Evolutionary conservation across 2,329 filamentous ascomycete genomes (phyloP), one percentile per base, ranked within the genome.

Genomic region (Colletotrichum sansevieriae): DNA sequence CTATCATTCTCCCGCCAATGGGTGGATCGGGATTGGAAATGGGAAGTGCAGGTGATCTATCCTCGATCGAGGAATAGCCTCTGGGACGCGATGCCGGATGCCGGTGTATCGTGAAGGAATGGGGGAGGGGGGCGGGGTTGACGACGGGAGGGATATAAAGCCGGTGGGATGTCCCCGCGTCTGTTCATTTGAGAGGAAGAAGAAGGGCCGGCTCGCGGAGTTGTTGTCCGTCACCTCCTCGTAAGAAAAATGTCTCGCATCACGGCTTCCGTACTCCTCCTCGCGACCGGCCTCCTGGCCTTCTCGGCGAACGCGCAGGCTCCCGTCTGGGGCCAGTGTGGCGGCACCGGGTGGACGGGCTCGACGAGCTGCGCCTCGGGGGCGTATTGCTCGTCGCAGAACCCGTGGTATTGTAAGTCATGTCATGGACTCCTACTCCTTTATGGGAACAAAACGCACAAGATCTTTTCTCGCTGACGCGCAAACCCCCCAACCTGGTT

Each of bases 381-480:
- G 3, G 82, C 81, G 39, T 74, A 72, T 1, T 84, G 83, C 72
- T 73, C 64, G 11, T 58, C 46, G 20, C 44, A 60, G 63, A 83
- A 83, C 71, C 73, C 76, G 52, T 83, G 74, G 72, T 83, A 83
- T 74, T 79, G 83, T 86, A 86, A 89, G 71, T 90, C 9, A 41
- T 29, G 29, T 7, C 9, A 41, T 29, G 29, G 29, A 8, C 29
- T 29, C 1, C 22, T 22, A 18, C 22, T 29, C 6, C 29, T 29
- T 29, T 29, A 29, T 29, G 25, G 25, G 22, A 22, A 22, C 6
- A 29, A 9, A 29, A 29, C 2, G 6, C 29, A 29, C 9, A 8
- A 7, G 7, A 29, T 29, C 29, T 29, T 29, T 22, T 22, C 7
- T 29, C 29, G 29, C 29, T 29, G 29, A 29, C 7, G 25, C 29